phyloP scores from a whole-genome alignment of 306 rosid genomes.

The Cicer judaicum region DNA sequence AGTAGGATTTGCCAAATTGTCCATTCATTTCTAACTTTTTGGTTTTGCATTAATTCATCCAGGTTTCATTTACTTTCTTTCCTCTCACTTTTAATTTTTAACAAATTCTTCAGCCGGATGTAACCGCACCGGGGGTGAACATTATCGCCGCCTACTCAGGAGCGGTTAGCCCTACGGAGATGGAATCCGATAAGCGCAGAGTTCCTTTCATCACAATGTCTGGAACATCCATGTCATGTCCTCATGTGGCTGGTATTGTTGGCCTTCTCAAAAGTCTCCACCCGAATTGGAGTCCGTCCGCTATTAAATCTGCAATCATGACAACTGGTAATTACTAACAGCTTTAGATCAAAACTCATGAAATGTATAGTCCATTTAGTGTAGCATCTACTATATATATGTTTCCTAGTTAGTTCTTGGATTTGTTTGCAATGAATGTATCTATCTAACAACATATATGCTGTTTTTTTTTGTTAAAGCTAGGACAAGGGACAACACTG shows the following conservation, averaged over 20 bases:
- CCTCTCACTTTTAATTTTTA: background rate
- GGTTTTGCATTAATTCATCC: background rate
- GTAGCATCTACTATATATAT: background rate
- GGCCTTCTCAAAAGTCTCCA: conserved; percentile 72
- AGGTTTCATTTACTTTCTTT: background rate
- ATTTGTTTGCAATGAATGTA: background rate
- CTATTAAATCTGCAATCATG: conserved; percentile 72
- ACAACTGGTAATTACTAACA: conserved; percentile 54
- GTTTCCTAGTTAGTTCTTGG: background rate
- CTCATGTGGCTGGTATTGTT: conserved; percentile 73
- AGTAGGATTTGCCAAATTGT: background rate
- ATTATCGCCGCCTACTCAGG: conserved; percentile 65
- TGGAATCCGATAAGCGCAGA: conserved; percentile 51
- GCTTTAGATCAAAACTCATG: background rate
- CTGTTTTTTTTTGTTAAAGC: conserved; percentile 19
- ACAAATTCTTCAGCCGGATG: conserved; percentile 62
- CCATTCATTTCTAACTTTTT: conserved; percentile 1
- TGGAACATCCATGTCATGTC: conserved; percentile 89
- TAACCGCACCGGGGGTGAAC: conserved; percentile 78
- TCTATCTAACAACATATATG: background rate
- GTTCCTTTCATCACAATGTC: conserved; percentile 59
- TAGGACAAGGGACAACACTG: conserved; percentile 60
- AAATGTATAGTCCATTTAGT: background rate
- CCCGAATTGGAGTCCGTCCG: conserved; percentile 72
- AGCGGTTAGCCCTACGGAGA: conserved; percentile 54